Evolutionary conservation across 371 early-diverging fungal species (phyloP).

Genomic region (Mortierella sp.): DNA sequence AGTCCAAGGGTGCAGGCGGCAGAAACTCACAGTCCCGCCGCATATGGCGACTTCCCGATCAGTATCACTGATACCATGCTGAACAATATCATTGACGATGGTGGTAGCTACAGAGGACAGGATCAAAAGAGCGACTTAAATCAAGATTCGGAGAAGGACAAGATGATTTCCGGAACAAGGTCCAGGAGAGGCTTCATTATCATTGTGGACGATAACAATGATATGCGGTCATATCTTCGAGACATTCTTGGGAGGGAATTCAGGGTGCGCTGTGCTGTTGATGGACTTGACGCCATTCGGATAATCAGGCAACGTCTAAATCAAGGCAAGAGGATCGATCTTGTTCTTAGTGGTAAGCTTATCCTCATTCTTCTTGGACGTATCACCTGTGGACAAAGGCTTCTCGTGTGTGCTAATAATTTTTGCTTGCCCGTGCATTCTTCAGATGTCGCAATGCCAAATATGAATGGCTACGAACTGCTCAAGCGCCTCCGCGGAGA

Average conservation of each 20-base stretch:
- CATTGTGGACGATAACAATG: slow-evolving; percentile 63
- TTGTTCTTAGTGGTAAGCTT: slow-evolving; percentile 53
- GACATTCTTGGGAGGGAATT: slow-evolving; percentile 56
- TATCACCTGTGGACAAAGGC: too few species aligned
- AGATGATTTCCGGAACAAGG: slow-evolving; percentile 1
- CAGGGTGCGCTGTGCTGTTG: slow-evolving; percentile 46
- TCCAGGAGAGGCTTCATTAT: slow-evolving; percentile 45
- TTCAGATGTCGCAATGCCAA: slow-evolving; percentile 63
- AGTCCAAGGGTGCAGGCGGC: slow-evolving; percentile 3
- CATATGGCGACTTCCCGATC: neutral
- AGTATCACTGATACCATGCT: slow-evolving; percentile 1
- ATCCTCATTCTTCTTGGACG: too few species aligned
- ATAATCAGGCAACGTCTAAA: slow-evolving; percentile 33
- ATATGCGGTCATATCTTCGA: slow-evolving; percentile 62
- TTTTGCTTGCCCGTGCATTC: neutral
- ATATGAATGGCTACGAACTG: slow-evolving; percentile 61
- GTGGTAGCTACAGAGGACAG: neutral
- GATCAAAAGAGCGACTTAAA: neutral
- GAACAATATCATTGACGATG: slow-evolving; percentile 2
- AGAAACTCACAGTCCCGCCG: neutral
- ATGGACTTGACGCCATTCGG: slow-evolving; percentile 58
- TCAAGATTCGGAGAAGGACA: slow-evolving; percentile 5
- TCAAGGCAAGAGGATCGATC: slow-evolving; percentile 48
- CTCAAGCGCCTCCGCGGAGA: slow-evolving; percentile 49
- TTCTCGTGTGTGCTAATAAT: neutral